phyloP scores from a whole-genome alignment of 352 stramenopile species.

The Phytophthora agathidicida region DNA sequence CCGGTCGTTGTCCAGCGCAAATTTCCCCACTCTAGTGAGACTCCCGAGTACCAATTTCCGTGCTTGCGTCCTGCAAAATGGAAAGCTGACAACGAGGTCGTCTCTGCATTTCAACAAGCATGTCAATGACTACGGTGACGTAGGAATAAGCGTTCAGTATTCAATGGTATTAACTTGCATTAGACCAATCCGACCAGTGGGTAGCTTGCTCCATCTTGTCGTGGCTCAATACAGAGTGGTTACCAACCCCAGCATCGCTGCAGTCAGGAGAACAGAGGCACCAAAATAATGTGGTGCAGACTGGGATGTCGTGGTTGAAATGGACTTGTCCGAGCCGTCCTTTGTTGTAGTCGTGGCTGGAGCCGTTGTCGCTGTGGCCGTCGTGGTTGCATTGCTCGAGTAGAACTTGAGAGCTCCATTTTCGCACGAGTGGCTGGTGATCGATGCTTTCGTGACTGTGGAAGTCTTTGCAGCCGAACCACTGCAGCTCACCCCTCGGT shows the following conservation, averaged over 20 bases:
- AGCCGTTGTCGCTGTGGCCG: conserved; percentile 7
- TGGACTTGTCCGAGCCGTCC: conserved; percentile 16
- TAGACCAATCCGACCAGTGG: background rate
- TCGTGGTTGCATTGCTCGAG: conserved; percentile 20
- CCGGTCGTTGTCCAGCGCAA: conserved; percentile 47
- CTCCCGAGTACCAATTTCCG: conserved; percentile 66
- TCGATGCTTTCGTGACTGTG: conserved; percentile 24
- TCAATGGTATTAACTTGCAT: background rate
- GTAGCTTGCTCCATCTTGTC: background rate
- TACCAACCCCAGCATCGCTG: conserved; percentile 1
- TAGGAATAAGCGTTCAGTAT: background rate
- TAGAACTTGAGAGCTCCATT: conserved; percentile 40
- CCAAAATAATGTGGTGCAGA: conserved; percentile 12
- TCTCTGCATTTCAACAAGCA: conserved; percentile 51
- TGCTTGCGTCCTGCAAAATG: conserved; percentile 49
- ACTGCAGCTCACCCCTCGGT: conserved; percentile 38
- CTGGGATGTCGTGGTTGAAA: conserved; percentile 32
- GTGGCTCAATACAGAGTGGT: conserved; percentile 12
- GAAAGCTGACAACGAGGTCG: conserved; percentile 60
- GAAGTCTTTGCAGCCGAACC: conserved; percentile 31
- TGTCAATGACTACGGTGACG: conserved; percentile 39
- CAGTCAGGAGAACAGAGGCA: conserved; percentile 3
- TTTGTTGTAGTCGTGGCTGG: background rate
- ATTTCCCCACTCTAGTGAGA: conserved; percentile 51
- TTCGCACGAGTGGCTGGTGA: conserved; percentile 36